Percentiles rank a stretch among this genome's conserved stretches.
phyloP scores from a whole-genome alignment of 1,284 basidiomycete genomes.

The Cerioporus squamosus region DNA sequence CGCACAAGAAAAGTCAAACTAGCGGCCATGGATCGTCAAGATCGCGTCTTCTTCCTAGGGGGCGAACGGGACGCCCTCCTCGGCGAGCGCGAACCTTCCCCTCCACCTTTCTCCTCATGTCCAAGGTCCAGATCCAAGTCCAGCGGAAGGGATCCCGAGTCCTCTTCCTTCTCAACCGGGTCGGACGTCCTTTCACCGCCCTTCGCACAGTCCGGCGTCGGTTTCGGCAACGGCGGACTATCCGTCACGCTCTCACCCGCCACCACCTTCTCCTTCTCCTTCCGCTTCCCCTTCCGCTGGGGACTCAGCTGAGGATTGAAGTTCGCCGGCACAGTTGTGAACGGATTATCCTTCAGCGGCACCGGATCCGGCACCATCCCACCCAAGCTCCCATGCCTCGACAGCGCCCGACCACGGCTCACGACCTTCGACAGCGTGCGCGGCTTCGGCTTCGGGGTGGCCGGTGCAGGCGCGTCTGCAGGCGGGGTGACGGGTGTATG shows the following conservation, averaged over 20 bases:
- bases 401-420: constrained; percentile 17
- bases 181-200: not conserved
- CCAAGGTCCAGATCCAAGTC: not conserved
- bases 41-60: not conserved
- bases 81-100: not conserved
- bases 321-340: constrained; percentile 26
- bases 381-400: constrained; percentile 5
- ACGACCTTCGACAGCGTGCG: constrained; percentile 32
- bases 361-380: constrained; percentile 2
- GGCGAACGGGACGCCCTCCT: not conserved
- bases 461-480: constrained; percentile 33
- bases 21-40: not conserved
- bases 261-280: constrained; percentile 11
- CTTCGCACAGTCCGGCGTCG: not conserved
- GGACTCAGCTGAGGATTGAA: constrained; percentile 17
- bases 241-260: not conserved
- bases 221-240: not conserved
- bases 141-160: not conserved
- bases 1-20: too few relatives aligned
- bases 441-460: constrained; percentile 15
- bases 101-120: not conserved
- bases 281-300: constrained; percentile 13
- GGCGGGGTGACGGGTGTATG: constrained; percentile 26
- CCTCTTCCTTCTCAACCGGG: not conserved
- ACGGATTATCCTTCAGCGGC: constrained; percentile 22